Evolutionary conservation across 108 stramenopile genomes (phyloP), one percentile per base, ranked within the genome.

Genomic region (Cyclotella baltica): DNA sequence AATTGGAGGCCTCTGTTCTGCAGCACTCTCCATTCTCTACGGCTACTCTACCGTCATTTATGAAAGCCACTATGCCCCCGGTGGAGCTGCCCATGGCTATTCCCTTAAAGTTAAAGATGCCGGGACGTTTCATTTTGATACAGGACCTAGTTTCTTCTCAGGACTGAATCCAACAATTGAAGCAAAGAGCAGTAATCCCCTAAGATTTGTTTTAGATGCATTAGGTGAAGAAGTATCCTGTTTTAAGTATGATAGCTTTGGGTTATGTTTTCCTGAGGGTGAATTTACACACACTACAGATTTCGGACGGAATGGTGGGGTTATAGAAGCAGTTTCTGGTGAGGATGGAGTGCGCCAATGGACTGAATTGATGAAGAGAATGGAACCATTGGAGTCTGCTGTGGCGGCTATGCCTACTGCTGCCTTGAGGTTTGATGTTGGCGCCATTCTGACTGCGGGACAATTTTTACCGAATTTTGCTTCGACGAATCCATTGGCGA

Each of bases 81-180:
- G 95, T 0, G 96, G 96, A 30, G 87, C 88, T 20, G 95, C 95
- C 0, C 95, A 97, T 77, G 93, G 93, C 37, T 93, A 84, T 57
- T 65, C 75, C 33, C 67, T 80, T 4, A 48, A 70, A 27, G 50
- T 40, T 27, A 81, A 79, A 35, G 76, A 67, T 4, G 73, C 34
- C 9, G 89, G 89, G n/a, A 63, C 62, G 10, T 96, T 91, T 72
- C 71, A 66, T 31, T 97, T 97, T 73, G 96, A 97, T 64, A 92
- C 93, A 19, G 97, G 95, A 0, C 97, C 95, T n/a, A 88, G 87
- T 36, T 92, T 96, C 65, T 97, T 93, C 62, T 81, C 85, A n/a
- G 93, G 93, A 15, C 69, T 92, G 57, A 90, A 92, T 78, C 81
- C 91, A 3, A 51, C 86, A n/a, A 22, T 66, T n/a, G 58, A 75